Evolutionary conservation across 371 early-diverging fungal species (phyloP).

Genomic region (Mucor sp.): DNA sequence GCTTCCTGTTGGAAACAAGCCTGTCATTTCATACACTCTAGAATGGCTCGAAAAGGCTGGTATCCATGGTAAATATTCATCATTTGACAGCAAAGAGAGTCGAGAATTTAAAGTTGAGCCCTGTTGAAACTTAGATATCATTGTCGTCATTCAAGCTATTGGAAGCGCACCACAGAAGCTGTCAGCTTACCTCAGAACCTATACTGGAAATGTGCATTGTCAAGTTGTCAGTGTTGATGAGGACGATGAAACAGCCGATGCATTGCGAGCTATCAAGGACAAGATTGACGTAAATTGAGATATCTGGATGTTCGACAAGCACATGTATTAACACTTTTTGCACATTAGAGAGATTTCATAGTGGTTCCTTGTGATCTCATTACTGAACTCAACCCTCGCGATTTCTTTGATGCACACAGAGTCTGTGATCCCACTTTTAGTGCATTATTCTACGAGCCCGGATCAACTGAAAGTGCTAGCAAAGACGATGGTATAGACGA

Average conservation of each 20-base stretch:
- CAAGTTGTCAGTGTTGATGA: constrained; percentile 71
- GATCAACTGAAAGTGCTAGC: constrained; percentile 54
- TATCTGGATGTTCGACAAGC: background rate
- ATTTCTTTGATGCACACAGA: constrained; percentile 81
- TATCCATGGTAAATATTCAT: constrained; percentile 67
- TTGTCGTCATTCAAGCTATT: constrained; percentile 67
- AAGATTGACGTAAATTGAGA: constrained; percentile 67
- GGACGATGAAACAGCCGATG: constrained; percentile 84
- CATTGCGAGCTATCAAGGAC: constrained; percentile 75
- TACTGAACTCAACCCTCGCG: constrained; percentile 79
- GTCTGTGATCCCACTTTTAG: constrained; percentile 76
- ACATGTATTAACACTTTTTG: background rate
- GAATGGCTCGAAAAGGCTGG: constrained; percentile 92
- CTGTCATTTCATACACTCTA: constrained; percentile 88
- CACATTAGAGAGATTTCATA: constrained; percentile 79
- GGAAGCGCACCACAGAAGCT: constrained; percentile 55
- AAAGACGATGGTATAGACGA: constrained; percentile 53
- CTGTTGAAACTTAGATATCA: constrained; percentile 61
- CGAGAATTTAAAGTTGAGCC: background rate
- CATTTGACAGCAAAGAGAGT: background rate
- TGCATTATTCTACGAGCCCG: constrained; percentile 77
- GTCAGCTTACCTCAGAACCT: constrained; percentile 73
- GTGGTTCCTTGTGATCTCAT: constrained; percentile 89
- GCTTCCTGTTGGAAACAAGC: constrained; percentile 91
- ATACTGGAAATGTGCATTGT: constrained; percentile 65